phyloP scores from a whole-genome alignment of 83 land plant genomes.

The Thuja plicata region DNA sequence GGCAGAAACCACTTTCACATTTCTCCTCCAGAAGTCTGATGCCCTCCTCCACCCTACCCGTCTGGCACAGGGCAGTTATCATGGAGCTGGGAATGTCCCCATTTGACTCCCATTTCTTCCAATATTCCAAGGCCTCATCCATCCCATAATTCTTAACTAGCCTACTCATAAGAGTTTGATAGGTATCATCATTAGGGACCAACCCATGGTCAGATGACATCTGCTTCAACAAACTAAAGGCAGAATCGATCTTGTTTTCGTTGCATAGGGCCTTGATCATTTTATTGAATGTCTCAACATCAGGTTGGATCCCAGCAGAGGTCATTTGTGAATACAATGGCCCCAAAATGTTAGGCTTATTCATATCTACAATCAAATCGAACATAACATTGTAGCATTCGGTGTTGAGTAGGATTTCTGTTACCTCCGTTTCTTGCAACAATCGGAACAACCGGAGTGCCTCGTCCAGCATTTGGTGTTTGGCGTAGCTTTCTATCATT shows the following conservation, averaged over 20 bases:
- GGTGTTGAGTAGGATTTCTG: slow-evolving; percentile 28
- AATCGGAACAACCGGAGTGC: slow-evolving; percentile 26
- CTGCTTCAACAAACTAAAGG: slow-evolving; percentile 11
- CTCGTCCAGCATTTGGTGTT: slow-evolving; percentile 36
- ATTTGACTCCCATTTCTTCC: neutral
- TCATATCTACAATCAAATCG: slow-evolving; percentile 56
- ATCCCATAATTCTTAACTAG: neutral
- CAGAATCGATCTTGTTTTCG: neutral
- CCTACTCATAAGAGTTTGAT: slow-evolving; percentile 10
- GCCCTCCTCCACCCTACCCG: slow-evolving; percentile 20
- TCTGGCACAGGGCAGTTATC: neutral
- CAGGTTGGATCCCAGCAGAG: slow-evolving; percentile 9
- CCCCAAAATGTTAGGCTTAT: slow-evolving; percentile 46
- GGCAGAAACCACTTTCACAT: slow-evolving; percentile 13
- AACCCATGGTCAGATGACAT: slow-evolving; percentile 13
- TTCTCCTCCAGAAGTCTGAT: slow-evolving; percentile 5
- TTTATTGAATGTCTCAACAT: slow-evolving; percentile 6
- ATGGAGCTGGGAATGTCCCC: neutral
- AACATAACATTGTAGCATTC: slow-evolving; percentile 41
- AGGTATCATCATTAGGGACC: slow-evolving; percentile 10
- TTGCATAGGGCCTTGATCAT: slow-evolving; percentile 12
- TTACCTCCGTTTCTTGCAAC: slow-evolving; percentile 33
- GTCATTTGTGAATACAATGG: slow-evolving; percentile 40
- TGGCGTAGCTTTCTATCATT: slow-evolving; percentile 39
- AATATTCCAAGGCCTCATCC: slow-evolving; percentile 6